These are phyloP conservation scores for Solanum hybrid DNA, from an alignment of 305 asterid species.

Conservation along the genomic window DNA sequence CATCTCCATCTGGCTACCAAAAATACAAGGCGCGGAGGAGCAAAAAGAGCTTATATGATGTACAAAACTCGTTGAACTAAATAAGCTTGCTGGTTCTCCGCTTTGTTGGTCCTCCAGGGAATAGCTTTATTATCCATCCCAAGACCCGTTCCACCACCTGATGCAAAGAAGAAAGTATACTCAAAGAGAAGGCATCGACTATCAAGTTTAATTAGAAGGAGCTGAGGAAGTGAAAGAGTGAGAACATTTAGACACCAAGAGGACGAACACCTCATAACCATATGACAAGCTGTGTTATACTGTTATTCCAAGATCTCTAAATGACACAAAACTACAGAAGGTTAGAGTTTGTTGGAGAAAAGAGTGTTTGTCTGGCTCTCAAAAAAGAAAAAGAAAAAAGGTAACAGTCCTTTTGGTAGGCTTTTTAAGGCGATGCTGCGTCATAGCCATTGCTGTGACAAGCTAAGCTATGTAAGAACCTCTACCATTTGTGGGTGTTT, in stretches of 20 bases:
- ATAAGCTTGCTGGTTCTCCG: conserved; percentile 70
- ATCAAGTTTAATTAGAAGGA: background rate
- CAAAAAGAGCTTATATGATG: background rate
- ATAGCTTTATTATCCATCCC: conserved; percentile 97
- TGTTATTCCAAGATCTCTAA: background rate
- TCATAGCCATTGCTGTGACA: background rate
- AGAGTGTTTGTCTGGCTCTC: background rate
- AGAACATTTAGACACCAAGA: background rate
- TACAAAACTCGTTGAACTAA: conserved; percentile 13
- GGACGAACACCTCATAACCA: background rate
- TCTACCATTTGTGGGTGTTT: background rate
- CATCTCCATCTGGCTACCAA: background rate
- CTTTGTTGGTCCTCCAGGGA: conserved; percentile 93
- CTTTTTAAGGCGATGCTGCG: background rate
- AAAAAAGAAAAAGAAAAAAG: background rate
- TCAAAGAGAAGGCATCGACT: background rate
- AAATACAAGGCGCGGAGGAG: background rate
- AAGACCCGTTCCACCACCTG: conserved; percentile 95
- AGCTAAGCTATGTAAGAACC: background rate
- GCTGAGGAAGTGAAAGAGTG: background rate
- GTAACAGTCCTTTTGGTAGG: background rate
- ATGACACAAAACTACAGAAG: background rate
- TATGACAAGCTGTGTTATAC: background rate
- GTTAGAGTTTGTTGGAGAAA: background rate
- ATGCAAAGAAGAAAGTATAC: background rate